Base-by-base conservation (phyloP, 2,329 filamentous ascomycete species). In the Fonsecaea pugnacius region DNA sequence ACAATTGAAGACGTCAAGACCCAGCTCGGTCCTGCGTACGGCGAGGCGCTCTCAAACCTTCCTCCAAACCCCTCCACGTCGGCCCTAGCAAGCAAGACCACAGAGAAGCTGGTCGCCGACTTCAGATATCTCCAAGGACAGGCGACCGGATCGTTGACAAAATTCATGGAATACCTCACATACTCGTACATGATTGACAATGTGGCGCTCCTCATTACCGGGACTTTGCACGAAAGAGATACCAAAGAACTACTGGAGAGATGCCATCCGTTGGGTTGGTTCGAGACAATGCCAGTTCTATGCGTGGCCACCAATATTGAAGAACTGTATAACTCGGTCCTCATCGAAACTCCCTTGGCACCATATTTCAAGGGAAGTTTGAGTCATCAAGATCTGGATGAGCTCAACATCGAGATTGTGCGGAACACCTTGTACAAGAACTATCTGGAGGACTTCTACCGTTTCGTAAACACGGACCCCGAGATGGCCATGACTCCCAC, bases 181-280 rank as follows among this genome's bases (percentile, higher is more conserved):
- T 99, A 99, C 77, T 94, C 93, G 67, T 99, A 99, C 84, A 99
- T 99, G 95, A 99, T 99, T 79, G 95, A 99, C 81, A 99, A 99
- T 74, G 92, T 99, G 59, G 95, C 96, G 43, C 89, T 99, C 46
- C 87, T 99, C 74, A 99, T 99, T 78, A 99, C 95, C 24, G 95
- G 95, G 67, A 99, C 95, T 12, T 86, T 99, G 33, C 95, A 99
- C 80, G 96, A 99, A 81, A 88, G 95, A 76, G 95, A 99, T 77
- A 99, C 95, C 3, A 89, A 93, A 65, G 95, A 99, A 80, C 86
- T 99, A 68, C 82, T 99, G 60, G 95, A 98, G 75, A 85, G 95
- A 78, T 99, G 96, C 79, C 96, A 99, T 73, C 95, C 95, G 6
- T 85, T 99, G 7, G 95, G 95, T 71, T 98, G 93, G 92, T 99